These are phyloP conservation scores for Petunia secreta DNA, from an alignment of 257 asterid genomes.

Conservation along the genomic window DNA sequence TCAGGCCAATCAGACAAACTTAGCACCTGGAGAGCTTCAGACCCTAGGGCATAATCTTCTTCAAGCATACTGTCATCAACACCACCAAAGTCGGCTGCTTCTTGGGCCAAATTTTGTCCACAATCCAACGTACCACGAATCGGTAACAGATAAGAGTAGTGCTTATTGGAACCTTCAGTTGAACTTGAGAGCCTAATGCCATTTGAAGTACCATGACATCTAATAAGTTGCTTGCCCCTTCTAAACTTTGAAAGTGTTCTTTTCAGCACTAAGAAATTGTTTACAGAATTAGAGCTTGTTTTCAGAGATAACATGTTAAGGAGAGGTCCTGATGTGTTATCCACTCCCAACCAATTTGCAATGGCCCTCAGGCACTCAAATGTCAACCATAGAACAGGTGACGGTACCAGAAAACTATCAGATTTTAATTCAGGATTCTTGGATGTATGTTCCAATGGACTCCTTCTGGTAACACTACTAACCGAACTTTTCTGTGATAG, in stretches of 20 bases:
- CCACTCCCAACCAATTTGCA: conserved; percentile 79
- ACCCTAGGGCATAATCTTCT: conserved; percentile 59
- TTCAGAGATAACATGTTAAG: conserved; percentile 53
- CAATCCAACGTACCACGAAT: conserved; percentile 51
- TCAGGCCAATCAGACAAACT: conserved; percentile 86
- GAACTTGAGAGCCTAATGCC: conserved; percentile 48
- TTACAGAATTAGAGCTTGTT: conserved; percentile 55
- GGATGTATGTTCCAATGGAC: conserved; percentile 45
- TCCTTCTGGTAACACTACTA: conserved; percentile 62
- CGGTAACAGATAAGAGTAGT: conserved; percentile 42
- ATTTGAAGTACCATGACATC: conserved; percentile 43
- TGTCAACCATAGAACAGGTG: conserved; percentile 77
- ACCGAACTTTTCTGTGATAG: conserved; percentile 85
- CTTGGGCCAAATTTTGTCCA: conserved; percentile 49
- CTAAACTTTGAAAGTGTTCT: conserved; percentile 74
- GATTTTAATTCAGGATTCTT: conserved; percentile 42
- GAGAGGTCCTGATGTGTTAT: conserved; percentile 66
- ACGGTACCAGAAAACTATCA: conserved; percentile 56
- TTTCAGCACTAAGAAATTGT: conserved; percentile 60
- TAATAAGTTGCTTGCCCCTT: conserved; percentile 56
- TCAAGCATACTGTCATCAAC: conserved; percentile 56
- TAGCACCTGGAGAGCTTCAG: conserved; percentile 72
- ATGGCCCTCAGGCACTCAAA: conserved; percentile 86
- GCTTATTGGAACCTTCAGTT: conserved; percentile 42
- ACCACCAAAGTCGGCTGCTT: conserved; percentile 40